Base-by-base conservation (phyloP, 768 basidiomycete species). In the Boletus tylopilopsis region DNA sequence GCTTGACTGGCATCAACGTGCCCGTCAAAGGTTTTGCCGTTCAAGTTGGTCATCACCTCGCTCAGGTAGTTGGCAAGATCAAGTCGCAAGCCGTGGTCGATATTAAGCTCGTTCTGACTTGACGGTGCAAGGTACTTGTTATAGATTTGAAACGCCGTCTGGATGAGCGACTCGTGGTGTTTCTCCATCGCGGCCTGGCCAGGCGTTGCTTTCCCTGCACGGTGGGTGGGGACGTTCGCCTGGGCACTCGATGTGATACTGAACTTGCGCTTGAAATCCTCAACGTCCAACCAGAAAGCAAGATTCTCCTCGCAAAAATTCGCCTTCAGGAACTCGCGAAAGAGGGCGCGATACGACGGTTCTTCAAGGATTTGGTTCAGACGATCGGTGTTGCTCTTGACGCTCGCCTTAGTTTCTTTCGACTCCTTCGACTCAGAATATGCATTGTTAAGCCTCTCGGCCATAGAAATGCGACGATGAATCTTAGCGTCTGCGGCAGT, bases 231-330 rank as follows among this genome's bases (percentile, higher is more conserved):
- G 12, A 68, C 60, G 25, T 76, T 77, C 8, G 87, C 87, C 50
- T 87, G 82, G 12, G 94, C 94, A 59, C 85, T 93, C 5, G 92
- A 95, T 1, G 96, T 96, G 49, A 94, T 97, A 63, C 83, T 85
- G 73, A 99, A 99, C 66, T 94, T 88, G 61, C 87, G 82, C 72
- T 93, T 94, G 75, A 99, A 96, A 66, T 99, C 96, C 66, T 92
- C 81, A 3, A 97, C 94, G 63, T 99, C 96, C 48, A 98, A 68
- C 90, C 93, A 99, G 73, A 97, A 99, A 40, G 87, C 86, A 57
- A 99, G 72, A 66, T 99, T 99, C 75, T 99, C 96, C 64, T 99
- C 96, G 71, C 92, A 98, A 67, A 96, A 98, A 68, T 97, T 98
- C 48, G 82, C 78, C 27, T 91, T 81, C 47, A 99, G 71, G 74